phyloP scores from a whole-genome alignment of 1,139 yeast genomes.

The Zygoascus sp. region DNA sequence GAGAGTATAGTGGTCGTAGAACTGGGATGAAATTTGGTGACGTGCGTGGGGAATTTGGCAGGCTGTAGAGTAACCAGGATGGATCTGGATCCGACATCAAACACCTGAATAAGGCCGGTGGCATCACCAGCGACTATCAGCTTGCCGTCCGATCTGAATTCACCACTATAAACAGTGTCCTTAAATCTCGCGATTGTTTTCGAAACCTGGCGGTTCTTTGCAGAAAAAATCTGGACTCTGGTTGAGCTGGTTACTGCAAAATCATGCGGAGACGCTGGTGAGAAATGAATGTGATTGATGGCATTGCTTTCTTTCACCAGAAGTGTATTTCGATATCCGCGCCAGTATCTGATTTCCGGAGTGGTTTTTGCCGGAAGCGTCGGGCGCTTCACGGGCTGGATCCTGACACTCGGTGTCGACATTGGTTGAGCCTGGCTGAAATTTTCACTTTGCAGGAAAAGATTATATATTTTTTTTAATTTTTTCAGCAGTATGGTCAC shows the following conservation, averaged over 20 bases:
- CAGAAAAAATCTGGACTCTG: conserved; percentile 84
- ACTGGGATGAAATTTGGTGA: conserved; percentile 80
- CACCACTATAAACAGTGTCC: conserved; percentile 85
- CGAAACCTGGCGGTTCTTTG: conserved; percentile 85
- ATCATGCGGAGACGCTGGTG: conserved; percentile 82
- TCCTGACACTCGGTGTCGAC: conserved; percentile 75
- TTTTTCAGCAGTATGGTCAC: not conserved
- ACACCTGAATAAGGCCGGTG: conserved; percentile 77
- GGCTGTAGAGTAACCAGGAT: conserved; percentile 77
- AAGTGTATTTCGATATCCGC: conserved; percentile 77
- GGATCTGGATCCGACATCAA: conserved; percentile 78
- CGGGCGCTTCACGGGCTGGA: conserved; percentile 67
- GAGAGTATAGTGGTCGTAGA: conserved; percentile 66
- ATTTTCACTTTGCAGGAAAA: not conserved
- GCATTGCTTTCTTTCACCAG: conserved; percentile 92
- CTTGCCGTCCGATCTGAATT: conserved; percentile 77
- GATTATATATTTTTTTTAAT: not conserved
- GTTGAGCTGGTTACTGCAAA: conserved; percentile 93
- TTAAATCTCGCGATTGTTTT: conserved; percentile 88
- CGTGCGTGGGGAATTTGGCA: conserved; percentile 83
- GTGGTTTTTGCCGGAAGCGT: conserved; percentile 80
- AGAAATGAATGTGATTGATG: conserved; percentile 81
- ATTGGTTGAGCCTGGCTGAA: conserved; percentile 37
- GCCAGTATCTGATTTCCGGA: conserved; percentile 94
- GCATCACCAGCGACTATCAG: conserved; percentile 85